phyloP scores from a whole-genome alignment of 176 grass and related monocot genomes.

The Stipa capillata region DNA sequence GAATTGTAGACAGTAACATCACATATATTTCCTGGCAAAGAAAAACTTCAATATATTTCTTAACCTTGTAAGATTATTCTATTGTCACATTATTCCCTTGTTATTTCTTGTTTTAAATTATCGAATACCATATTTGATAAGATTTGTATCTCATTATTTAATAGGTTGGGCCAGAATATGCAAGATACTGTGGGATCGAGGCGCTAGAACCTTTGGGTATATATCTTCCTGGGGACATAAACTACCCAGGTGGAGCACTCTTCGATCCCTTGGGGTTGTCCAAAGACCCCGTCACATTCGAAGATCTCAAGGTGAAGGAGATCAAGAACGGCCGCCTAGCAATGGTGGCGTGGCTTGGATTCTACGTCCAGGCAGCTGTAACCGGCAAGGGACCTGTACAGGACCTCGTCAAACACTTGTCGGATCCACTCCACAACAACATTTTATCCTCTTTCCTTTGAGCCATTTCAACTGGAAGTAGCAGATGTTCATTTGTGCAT shows the following conservation, averaged over 20 bases:
- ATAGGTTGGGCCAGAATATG: constrained; percentile 92
- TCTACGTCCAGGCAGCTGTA: constrained; percentile 77
- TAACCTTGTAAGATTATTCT: background rate
- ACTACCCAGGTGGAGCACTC: constrained; percentile 79
- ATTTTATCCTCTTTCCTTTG: constrained; percentile 38
- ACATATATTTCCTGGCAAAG: too few species aligned
- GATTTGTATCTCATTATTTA: background rate
- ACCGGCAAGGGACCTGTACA: constrained; percentile 78
- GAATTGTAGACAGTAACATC: constrained; percentile 1
- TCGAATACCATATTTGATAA: background rate
- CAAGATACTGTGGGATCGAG: constrained; percentile 80
- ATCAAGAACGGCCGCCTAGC: constrained; percentile 93
- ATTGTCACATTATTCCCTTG: background rate
- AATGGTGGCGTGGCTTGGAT: constrained; percentile 84
- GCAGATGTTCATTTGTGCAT: background rate
- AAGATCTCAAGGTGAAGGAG: constrained; percentile 97
- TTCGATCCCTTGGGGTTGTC: constrained; percentile 81
- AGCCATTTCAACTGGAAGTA: background rate
- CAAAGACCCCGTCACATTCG: constrained; percentile 61
- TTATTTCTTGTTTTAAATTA: background rate
- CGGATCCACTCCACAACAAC: constrained; percentile 66
- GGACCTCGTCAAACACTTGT: constrained; percentile 82
- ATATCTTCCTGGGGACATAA: constrained; percentile 87
- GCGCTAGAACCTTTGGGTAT: constrained; percentile 85
- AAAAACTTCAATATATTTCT: background rate